Evolutionary conservation across 345 rosid species (phyloP), one percentile per base, ranked within the genome.

Genomic region (Gossypium rotundifolium): DNA sequence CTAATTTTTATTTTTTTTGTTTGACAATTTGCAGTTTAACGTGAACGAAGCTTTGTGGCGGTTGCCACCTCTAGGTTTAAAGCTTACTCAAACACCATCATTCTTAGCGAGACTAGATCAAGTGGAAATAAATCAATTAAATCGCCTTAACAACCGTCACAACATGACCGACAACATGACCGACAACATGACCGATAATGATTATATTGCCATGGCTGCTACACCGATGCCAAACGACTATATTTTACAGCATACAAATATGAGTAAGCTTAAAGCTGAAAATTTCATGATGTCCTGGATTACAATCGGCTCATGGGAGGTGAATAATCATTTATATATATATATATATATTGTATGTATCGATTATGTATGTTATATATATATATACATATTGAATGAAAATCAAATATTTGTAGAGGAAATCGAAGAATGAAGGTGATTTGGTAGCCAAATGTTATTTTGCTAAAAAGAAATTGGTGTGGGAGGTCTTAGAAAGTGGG

Each of bases 381-480:
- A 33, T 29, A 29, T 33, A 33, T 4, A 33, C 1, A 33, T 5
- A 10, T 53, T 53, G 58, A 53, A 7, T 18, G 17, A 53, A n/a
- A 53, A 51, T 57, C 2, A 22, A 22, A 22, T 57, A 4, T 57
- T 22, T 65, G 72, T 77, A 87, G 91, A 84, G 79, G 63, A 75
- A 48, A 1, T 20, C 86, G 0, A 62, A 0, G 10, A 22, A 83
- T 53, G 85, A 86, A 68, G 80, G 80, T 13, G 89, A 88, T 40
- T 65, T 91, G 73, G 83, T 82, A 60, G 93, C 86, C 0, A 93
- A 93, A 75, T 79, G 86, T 29, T 87, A 87, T 64, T 91, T 78
- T 75, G 85, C 91, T 1, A 91, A 83, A 65, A 80, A 49, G 54
- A 91, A 76, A 76, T 61, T 91, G 77, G 86, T 91, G 1, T 91